These are phyloP conservation scores for Vanderwaltozyma yarrowii DNA, from an alignment of 805 yeast species.

Conservation along the genomic window DNA sequence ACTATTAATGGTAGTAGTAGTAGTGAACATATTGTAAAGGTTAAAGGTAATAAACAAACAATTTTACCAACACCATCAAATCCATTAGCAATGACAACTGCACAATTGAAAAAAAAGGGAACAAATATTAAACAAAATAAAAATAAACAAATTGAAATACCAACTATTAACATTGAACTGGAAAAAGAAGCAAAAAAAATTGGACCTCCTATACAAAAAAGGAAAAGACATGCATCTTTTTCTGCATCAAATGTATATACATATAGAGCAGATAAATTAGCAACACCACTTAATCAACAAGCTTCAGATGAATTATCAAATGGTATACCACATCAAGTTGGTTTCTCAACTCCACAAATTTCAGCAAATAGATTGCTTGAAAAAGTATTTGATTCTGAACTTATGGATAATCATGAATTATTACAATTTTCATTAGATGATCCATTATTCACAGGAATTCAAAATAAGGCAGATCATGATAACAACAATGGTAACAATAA, in stretches of 20 bases:
- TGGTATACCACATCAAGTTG: slow-evolving; percentile 55
- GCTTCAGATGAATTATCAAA: slow-evolving; percentile 7
- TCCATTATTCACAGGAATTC: slow-evolving; percentile 1
- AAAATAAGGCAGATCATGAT: not conserved
- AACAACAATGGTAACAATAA: not conserved
- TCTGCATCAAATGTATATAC: slow-evolving; percentile 34
- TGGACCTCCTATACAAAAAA: not conserved
- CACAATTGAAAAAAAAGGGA: slow-evolving; percentile 24
- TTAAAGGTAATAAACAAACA: slow-evolving; percentile 32
- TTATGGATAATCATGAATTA: slow-evolving; percentile 16
- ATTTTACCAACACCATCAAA: slow-evolving; percentile 27
- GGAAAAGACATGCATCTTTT: slow-evolving; percentile 35
- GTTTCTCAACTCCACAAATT: slow-evolving; percentile 74
- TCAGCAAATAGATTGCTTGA: slow-evolving; percentile 37
- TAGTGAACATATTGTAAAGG: slow-evolving; percentile 26
- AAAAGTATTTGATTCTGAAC: slow-evolving; percentile 22
- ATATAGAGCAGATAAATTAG: slow-evolving; percentile 15
- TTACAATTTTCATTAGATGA: slow-evolving; percentile 18
- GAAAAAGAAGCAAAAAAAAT: not conserved
- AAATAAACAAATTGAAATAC: not conserved
- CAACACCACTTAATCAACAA: not conserved
- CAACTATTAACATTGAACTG: not conserved
- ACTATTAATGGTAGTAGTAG: not conserved
- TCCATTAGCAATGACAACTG: slow-evolving; percentile 23
- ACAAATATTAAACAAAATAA: slow-evolving; percentile 1